Conservation (phyloP, 768 basidiomycete genomes). For the Mycena sanguinolenta region DNA sequence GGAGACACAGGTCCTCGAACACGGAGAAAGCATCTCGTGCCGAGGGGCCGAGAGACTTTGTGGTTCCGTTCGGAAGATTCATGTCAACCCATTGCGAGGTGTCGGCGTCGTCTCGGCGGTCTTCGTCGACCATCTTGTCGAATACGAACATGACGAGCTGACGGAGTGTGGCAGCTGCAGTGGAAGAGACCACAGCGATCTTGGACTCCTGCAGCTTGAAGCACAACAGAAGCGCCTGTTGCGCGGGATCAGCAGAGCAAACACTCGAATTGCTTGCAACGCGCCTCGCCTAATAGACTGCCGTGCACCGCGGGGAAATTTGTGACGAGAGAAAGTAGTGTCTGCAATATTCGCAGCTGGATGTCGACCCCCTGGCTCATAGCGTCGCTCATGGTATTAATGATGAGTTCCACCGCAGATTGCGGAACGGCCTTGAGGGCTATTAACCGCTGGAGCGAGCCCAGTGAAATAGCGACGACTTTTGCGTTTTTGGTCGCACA, state of each 20-base stretch:
- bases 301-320: conserved; percentile 89
- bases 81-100: conserved; percentile 55
- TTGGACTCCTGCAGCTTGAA: conserved; percentile 96
- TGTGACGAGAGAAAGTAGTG: conserved; percentile 90
- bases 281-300: conserved; percentile 82
- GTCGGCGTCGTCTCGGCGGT: conserved; percentile 59
- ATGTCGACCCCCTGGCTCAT: conserved; percentile 97
- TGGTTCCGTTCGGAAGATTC: conserved; percentile 76
- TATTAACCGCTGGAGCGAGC: conserved; percentile 92
- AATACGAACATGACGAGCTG: conserved; percentile 98
- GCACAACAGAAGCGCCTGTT: conserved; percentile 89
- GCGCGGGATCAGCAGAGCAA: conserved; percentile 6
- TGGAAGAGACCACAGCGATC: conserved; percentile 96
- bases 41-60: conserved; percentile 75
- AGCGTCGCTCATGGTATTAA: conserved; percentile 88
- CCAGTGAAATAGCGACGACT: conserved; percentile 92
- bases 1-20: conserved; percentile 92
- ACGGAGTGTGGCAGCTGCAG: conserved; percentile 94
- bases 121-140: conserved; percentile 91
- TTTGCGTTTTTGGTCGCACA: conserved; percentile 94
- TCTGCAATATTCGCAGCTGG: conserved; percentile 93
- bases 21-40: conserved; percentile 89
- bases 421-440: conserved; percentile 87
- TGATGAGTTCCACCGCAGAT: conserved; percentile 81
- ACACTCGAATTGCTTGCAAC: conserved; percentile 42